Evolutionary conservation across 805 yeast genomes (phyloP), one percentile per base, ranked within the genome.

Genomic region (Clavispora phyllophila): DNA sequence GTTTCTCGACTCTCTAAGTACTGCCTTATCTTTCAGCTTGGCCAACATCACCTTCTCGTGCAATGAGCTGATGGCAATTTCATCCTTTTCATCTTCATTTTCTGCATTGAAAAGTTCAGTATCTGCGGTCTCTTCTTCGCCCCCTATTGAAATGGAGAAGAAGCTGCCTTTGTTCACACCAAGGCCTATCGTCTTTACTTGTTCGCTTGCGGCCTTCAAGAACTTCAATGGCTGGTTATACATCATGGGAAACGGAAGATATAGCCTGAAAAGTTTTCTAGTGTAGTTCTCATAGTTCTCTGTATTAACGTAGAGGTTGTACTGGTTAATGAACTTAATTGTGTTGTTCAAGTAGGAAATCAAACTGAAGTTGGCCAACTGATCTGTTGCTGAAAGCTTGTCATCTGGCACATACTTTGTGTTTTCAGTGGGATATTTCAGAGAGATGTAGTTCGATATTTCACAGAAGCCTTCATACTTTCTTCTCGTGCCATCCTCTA

Each of bases 161-260:
- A 70, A 63, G 23, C 68, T 63, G 0, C 50, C 44, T 28, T 52
- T 55, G 18, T 52, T 55, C 4, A 53, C 40, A 12, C 56, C 55
- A 24, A 70, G 56, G 2, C 73, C 73, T 6, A 63, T 46, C 13
- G 53, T 35, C 36, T 56, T 49, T 10, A 65, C 64, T 45, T 60
- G 64, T 15, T 58, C 61, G 42, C 64, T 62, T 1, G 75, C 75
- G 32, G 48, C 43, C 40, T 59, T 55, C 50, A 70, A 70, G 43
- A 69, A 67, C 33, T 62, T 65, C 29, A 78, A 48, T 1, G 90
- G 89, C 18, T 82, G 79, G 46, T 76, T 77, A 56, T 83, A 84
- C 75, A 83, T 86, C 76, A 82, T 73, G 9, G 90, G 91, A 63
- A 84, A 84, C 6, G 86, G 83, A 15, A 83, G 60, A 43, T 77